phyloP scores from a whole-genome alignment of 2,329 filamentous ascomycete genomes.

The Bipolaris gigantea region DNA sequence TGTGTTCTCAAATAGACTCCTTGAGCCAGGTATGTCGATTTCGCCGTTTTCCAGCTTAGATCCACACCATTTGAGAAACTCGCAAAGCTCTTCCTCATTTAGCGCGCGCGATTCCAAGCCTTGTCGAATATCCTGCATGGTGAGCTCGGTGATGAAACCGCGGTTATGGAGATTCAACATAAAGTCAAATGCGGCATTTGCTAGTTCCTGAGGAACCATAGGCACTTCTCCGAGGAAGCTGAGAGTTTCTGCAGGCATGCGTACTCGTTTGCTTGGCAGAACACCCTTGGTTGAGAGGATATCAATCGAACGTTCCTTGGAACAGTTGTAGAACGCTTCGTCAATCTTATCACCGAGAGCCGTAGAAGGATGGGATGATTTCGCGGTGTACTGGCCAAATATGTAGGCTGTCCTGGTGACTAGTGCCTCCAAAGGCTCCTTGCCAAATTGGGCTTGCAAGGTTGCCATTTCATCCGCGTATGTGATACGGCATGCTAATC shows the following conservation, averaged over 20 bases:
- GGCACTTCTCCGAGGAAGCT: constrained; percentile 89
- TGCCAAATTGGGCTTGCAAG: constrained; percentile 60
- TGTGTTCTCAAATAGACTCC: constrained; percentile 75
- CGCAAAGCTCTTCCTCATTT: constrained; percentile 72
- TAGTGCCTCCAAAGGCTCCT: constrained; percentile 61
- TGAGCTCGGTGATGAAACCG: constrained; percentile 84
- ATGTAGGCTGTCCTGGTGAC: constrained; percentile 81
- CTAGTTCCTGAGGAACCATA: constrained; percentile 76
- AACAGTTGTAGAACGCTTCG: constrained; percentile 94
- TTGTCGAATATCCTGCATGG: constrained; percentile 78
- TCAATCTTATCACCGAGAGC: constrained; percentile 86
- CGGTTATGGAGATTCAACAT: constrained; percentile 80
- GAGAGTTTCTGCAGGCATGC: constrained; percentile 70
- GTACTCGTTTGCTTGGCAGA: constrained; percentile 78
- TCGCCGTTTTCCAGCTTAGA: constrained; percentile 72
- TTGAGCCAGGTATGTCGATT: constrained; percentile 68
- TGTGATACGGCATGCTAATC: constrained; percentile 84
- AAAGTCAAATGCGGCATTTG: constrained; percentile 68
- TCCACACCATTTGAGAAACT: constrained; percentile 83
- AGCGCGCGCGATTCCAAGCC: constrained; percentile 84
- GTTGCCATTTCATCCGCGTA: constrained; percentile 80
- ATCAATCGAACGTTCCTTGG: constrained; percentile 75
- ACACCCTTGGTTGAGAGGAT: constrained; percentile 87
- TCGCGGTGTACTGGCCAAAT: constrained; percentile 83
- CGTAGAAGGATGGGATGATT: constrained; percentile 84